Conservation (phyloP, 164 flowering plant species). For the Aristolochia californica region DNA sequence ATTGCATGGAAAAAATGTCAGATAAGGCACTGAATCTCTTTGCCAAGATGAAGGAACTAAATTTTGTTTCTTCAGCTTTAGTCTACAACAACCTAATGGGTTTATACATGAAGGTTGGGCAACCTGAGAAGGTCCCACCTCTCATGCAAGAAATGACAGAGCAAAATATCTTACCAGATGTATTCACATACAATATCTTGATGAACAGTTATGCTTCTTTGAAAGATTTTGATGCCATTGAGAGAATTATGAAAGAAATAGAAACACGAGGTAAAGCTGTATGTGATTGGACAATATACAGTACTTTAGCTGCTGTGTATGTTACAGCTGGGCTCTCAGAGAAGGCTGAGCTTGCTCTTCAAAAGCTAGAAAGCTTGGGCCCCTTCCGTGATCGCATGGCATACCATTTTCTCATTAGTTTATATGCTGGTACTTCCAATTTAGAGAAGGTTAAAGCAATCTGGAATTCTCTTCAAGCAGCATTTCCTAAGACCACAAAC, state of each 20-base stretch:
- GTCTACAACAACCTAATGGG: slow-evolving; percentile 46
- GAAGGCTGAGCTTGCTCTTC: slow-evolving; percentile 55
- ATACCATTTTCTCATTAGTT: slow-evolving; percentile 48
- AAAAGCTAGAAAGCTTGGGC: slow-evolving; percentile 31
- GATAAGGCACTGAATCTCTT: slow-evolving; percentile 53
- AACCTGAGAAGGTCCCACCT: slow-evolving; percentile 48
- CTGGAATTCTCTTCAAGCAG: slow-evolving; percentile 38
- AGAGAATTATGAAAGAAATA: slow-evolving; percentile 42
- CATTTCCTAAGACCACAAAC: slow-evolving; percentile 30
- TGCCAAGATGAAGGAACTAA: slow-evolving; percentile 40
- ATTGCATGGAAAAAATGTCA: slow-evolving; percentile 32
- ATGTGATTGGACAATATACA: slow-evolving; percentile 43
- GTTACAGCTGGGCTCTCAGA: slow-evolving; percentile 35
- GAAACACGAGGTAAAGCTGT: slow-evolving; percentile 10
- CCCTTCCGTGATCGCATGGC: slow-evolving; percentile 23
- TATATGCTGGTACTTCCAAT: slow-evolving; percentile 46
- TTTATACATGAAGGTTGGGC: slow-evolving; percentile 32
- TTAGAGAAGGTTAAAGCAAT: slow-evolving; percentile 38
- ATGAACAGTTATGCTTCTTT: slow-evolving; percentile 41
- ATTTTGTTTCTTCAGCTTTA: slow-evolving; percentile 18
- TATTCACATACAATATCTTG: slow-evolving; percentile 32
- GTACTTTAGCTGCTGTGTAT: slow-evolving; percentile 50
- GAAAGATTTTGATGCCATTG: slow-evolving; percentile 44
- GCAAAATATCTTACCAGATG: slow-evolving; percentile 18
- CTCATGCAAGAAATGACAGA: slow-evolving; percentile 51